Base-by-base conservation (phyloP, 176 grass and related monocot genomes). In the Musa beccarii region DNA sequence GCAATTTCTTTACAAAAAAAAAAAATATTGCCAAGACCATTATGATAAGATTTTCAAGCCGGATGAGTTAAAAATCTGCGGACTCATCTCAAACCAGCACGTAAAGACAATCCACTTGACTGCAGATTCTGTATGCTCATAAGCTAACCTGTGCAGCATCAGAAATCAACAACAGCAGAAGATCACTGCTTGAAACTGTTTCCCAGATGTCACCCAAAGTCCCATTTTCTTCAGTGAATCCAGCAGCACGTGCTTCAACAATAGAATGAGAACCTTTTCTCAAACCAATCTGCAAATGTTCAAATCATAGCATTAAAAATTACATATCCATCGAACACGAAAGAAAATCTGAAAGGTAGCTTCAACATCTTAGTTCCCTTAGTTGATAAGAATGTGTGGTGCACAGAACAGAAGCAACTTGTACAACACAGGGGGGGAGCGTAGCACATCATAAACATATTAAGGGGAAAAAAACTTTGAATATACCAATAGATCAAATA, bases 121-220 rank as follows among this genome's bases (percentile, higher is more conserved):
- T 13, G 53, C 20, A 53, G 20, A 51, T 61, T 26, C 5, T 52
- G 20, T 76, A 53, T 26, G 71, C 25, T 54, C 4, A 49, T 23
- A 13, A 55, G 25, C 72, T 54, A 68, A 93, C 90, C 84, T 93
- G 90, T 51, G 88, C 94, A 83, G 90, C 84, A 83, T 98, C 90
- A 64, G 94, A 98, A n/a, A 98, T 98, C 19, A 98, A 79, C 82
- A 98, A 77, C 81, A 98, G 83, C 25, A 98, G 73, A 66, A 98
- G 90, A 21, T 98, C 94, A 26, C 94, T 93, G 82, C 84, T 76
- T 17, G 84, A 87, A 65, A 98, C 63, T 62, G 86, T 93, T 76
- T 98, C 94, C 86, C 88, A 98, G 50, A 98, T 98, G 68, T 93
- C 92, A 43, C 88, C 92, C 56, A 80, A 72, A 1, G 78, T 80